Percentiles rank a stretch among this genome's conserved stretches.
phyloP scores from a whole-genome alignment of 345 rosid genomes.

The Arabis alpina region DNA sequence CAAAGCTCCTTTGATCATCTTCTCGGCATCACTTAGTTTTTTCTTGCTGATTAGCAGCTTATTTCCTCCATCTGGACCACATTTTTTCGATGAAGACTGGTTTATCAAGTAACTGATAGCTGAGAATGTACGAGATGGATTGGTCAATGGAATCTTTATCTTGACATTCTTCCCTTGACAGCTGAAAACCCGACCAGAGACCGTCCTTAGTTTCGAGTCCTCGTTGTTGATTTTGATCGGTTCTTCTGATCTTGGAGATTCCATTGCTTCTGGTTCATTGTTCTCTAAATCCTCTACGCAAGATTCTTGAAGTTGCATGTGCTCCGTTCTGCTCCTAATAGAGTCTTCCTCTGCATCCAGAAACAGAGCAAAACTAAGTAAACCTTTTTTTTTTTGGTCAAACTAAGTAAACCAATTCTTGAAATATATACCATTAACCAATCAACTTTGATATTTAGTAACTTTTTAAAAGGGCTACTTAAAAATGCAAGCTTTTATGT shows the following conservation, averaged over 20 bases:
- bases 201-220: conserved; percentile 52
- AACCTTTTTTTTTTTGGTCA: no score
- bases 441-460: not conserved
- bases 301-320: conserved; percentile 54
- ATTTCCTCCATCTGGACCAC: conserved; percentile 58
- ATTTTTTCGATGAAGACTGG: conserved; percentile 70
- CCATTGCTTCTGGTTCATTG: conserved; percentile 45
- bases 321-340: conserved; percentile 58
- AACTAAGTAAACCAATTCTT: conserved; percentile 14
- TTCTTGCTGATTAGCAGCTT: conserved; percentile 73
- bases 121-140: conserved; percentile 80
- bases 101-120: conserved; percentile 76
- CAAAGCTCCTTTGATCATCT: conserved; percentile 87
- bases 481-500: conserved; percentile 1
- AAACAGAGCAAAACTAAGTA: conserved; percentile 16
- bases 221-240: conserved; percentile 50
- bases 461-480: not conserved
- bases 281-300: conserved; percentile 50
- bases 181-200: conserved; percentile 58
- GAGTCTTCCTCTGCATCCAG: conserved; percentile 69
- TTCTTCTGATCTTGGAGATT: conserved; percentile 54
- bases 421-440: not conserved
- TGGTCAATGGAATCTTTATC: conserved; percentile 87
- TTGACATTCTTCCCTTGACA: conserved; percentile 81
- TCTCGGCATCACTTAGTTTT: conserved; percentile 84